Conservation (phyloP, 2,329 filamentous ascomycete species). For the Calonectria pteridis region DNA sequence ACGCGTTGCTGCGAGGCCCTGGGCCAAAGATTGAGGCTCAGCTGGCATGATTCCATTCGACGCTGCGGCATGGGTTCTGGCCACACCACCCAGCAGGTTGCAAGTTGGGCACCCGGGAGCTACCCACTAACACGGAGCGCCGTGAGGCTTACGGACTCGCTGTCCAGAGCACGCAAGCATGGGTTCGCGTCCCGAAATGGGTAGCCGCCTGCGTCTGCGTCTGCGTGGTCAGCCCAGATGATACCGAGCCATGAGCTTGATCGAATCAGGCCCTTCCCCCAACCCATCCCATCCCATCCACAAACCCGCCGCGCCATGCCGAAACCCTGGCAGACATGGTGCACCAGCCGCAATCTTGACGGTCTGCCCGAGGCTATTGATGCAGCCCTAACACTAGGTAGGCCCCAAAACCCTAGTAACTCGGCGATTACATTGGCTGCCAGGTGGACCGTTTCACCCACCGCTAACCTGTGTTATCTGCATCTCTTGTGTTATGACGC, state of each 20-base stretch:
- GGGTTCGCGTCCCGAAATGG: neutral
- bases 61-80: neutral
- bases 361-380: neutral
- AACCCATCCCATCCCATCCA: neutral
- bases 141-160: neutral
- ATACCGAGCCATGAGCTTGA: neutral
- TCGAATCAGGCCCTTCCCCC: neutral
- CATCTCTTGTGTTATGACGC: neutral
- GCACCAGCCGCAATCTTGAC: neutral
- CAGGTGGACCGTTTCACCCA: neutral
- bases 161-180: neutral
- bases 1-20: neutral
- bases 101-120: neutral
- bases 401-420: neutral
- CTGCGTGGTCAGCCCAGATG: neutral
- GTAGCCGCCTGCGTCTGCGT: neutral
- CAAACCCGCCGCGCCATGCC: neutral
- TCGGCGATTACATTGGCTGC: constrained; percentile 2
- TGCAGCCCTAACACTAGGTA: neutral
- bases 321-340: neutral
- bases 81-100: too few relatives aligned
- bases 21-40: neutral
- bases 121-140: neutral
- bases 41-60: neutral
- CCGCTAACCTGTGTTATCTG: neutral